A percentile compares a stretch with the other conserved stretches of the same genome.
Evolutionary conservation across 2,329 filamentous ascomycete genomes (phyloP).

Genomic region (Hortaea werneckii): DNA sequence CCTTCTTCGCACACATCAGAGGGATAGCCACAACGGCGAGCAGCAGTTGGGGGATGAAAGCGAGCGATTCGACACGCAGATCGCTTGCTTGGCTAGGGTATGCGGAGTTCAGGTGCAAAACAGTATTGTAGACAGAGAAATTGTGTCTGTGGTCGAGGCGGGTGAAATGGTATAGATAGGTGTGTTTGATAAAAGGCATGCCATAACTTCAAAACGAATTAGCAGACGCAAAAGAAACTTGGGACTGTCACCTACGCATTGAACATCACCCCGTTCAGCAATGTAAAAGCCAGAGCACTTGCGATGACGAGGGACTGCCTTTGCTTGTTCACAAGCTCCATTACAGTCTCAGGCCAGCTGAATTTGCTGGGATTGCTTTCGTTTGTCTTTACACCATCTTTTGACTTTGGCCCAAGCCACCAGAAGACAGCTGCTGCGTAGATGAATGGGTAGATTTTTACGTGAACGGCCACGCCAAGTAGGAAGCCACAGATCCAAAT

Average conservation of each 20-base stretch:
- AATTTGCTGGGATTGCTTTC: background rate
- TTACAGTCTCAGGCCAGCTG: constrained; percentile 1
- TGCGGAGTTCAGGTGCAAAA: constrained; percentile 78
- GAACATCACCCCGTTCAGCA: constrained; percentile 72
- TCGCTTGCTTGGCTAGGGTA: constrained; percentile 32
- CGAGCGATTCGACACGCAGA: constrained; percentile 60
- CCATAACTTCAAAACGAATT: constrained; percentile 51
- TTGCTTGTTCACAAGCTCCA: constrained; percentile 11
- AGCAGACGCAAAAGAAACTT: background rate
- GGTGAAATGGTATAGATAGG: constrained; percentile 83
- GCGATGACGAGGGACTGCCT: constrained; percentile 50
- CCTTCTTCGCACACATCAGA: constrained; percentile 65
- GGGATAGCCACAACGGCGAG: constrained; percentile 70
- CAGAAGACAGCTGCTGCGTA: constrained; percentile 74
- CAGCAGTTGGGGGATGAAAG: constrained; percentile 79
- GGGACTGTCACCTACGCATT: constrained; percentile 43
- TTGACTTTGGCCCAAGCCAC: constrained; percentile 54
- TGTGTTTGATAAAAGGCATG: constrained; percentile 72
- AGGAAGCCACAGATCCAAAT: constrained; percentile 59
- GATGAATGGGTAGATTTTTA: constrained; percentile 98
- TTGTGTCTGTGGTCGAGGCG: constrained; percentile 96
- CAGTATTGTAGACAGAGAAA: constrained; percentile 90
- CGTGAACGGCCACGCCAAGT: constrained; percentile 78
- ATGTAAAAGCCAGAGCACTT: constrained; percentile 63
- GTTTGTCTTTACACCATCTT: constrained; percentile 2